Percentiles rank a stretch among this genome's conserved stretches.
phyloP scores from a whole-genome alignment of 768 basidiomycete genomes.

The Pleurotus cornucopiae region DNA sequence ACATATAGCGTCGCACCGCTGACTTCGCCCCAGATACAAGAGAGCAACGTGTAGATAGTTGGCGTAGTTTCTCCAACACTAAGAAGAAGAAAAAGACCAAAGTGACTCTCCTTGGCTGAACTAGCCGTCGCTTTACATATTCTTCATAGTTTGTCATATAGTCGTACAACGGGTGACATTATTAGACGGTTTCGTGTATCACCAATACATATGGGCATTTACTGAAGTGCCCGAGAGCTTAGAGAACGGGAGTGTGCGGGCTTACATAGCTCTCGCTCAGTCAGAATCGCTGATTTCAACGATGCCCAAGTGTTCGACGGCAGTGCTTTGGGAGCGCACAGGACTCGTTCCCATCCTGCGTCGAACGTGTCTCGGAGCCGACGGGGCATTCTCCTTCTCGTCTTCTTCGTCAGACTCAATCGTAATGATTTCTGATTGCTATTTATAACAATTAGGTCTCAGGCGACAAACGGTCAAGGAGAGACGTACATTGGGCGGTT shows the following conservation, averaged over 20 bases:
- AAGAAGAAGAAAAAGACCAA: conserved; percentile 88
- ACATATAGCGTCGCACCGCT: too few species aligned
- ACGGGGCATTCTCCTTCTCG: conserved; percentile 62
- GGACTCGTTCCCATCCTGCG: conserved; percentile 25
- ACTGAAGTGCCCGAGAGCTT: too few species aligned
- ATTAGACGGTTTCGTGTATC: conserved; percentile 5
- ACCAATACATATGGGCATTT: too few species aligned
- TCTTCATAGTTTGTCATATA: conserved; percentile 12
- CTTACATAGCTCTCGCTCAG: conserved; percentile 14
- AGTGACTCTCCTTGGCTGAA: conserved; percentile 59
- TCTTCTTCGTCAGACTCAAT: conserved; percentile 45
- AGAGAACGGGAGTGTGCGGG: too few species aligned
- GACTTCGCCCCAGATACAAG: conserved; percentile 46
- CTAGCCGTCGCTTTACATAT: conserved; percentile 17
- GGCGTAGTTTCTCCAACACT: conserved; percentile 66
- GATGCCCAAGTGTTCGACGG: conserved; percentile 34
- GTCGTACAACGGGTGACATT: conserved; percentile 5
- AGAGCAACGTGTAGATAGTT: conserved; percentile 80
- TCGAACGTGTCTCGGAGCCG: conserved; percentile 46
- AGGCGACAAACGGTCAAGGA: background rate
- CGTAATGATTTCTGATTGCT: conserved; percentile 29
- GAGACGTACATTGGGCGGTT: background rate
- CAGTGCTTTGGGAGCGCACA: conserved; percentile 13
- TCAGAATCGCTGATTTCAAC: conserved; percentile 59
- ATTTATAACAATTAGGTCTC: background rate